phyloP scores from a whole-genome alignment of 176 grass and related monocot genomes.

The Carex scoparia region DNA sequence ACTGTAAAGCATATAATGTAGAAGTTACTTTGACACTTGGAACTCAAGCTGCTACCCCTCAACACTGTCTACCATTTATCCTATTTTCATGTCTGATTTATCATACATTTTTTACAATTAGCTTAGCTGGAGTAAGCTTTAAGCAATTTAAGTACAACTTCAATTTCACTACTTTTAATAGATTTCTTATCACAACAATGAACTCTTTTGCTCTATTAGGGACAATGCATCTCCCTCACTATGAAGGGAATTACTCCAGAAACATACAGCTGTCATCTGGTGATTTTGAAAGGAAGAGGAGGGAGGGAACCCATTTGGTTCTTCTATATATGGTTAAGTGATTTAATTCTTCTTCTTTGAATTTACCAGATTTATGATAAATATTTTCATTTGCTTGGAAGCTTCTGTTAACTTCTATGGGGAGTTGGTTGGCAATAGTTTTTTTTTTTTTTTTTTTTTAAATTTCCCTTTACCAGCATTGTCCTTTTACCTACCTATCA shows the following conservation, averaged over 20 bases:
- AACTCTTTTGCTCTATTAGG: too few relatives aligned
- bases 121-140: not conserved
- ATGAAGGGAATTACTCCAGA: not conserved
- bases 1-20: too few relatives aligned
- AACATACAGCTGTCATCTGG: not conserved
- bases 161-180: not conserved
- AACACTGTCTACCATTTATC: not conserved
- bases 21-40: not conserved
- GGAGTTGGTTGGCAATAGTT: not conserved
- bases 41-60: not conserved
- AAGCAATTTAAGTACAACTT: not conserved
- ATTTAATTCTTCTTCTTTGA: not conserved
- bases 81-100: not conserved
- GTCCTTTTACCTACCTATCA: not conserved
- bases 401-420: not conserved
- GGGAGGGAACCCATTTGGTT: not conserved
- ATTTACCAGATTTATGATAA: not conserved
- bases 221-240: not conserved
- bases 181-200: not conserved
- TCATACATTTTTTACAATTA: not conserved
- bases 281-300: not conserved
- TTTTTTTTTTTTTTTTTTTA: not conserved
- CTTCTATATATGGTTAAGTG: not conserved
- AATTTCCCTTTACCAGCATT: not conserved
- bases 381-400: not conserved